Evolutionary conservation across 2,329 filamentous ascomycete species (phyloP).

Genomic region (Epichloe typhina): DNA sequence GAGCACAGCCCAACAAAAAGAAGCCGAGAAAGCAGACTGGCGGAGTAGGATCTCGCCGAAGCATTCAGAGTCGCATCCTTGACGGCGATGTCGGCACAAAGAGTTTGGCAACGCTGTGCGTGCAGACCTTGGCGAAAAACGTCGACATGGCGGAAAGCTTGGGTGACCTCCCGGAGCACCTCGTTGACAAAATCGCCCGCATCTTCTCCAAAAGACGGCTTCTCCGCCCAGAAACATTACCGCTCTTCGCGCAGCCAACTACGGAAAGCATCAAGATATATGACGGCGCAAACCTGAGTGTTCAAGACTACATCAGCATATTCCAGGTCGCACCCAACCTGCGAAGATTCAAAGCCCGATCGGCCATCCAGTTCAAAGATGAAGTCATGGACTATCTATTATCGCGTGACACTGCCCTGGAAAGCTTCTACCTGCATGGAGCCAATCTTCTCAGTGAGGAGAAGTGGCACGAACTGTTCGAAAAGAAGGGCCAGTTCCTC

Average conservation of each 20-base stretch:
- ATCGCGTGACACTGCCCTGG: conserved; percentile 55
- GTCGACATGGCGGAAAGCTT: conserved; percentile 48
- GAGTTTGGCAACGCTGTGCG: conserved; percentile 49
- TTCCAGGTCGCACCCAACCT: conserved; percentile 63
- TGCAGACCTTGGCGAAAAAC: conserved; percentile 49
- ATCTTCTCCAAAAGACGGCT: conserved; percentile 48
- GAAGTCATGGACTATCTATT: conserved; percentile 68
- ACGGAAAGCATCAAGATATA: conserved; percentile 41
- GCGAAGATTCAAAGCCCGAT: conserved; percentile 60
- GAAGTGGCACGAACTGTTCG: conserved; percentile 61
- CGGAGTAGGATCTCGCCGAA: conserved; percentile 52
- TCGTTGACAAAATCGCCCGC: conserved; percentile 46
- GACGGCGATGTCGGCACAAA: conserved; percentile 65
- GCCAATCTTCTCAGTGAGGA: conserved; percentile 70
- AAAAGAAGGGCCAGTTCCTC: conserved; percentile 49
- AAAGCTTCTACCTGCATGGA: conserved; percentile 65
- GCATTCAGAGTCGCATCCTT: conserved; percentile 70
- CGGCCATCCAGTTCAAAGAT: conserved; percentile 88
- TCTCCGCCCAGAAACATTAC: conserved; percentile 38
- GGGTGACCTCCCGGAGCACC: conserved; percentile 41
- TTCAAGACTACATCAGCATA: conserved; percentile 67
- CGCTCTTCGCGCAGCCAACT: conserved; percentile 41
- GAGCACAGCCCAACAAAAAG: conserved; percentile 23
- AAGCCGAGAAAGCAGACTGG: conserved; percentile 34
- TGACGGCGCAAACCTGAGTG: conserved; percentile 50